Evolutionary conservation across 345 rosid species (phyloP), one percentile per base, ranked within the genome.

Genomic region (Rhizophora apiculata): DNA sequence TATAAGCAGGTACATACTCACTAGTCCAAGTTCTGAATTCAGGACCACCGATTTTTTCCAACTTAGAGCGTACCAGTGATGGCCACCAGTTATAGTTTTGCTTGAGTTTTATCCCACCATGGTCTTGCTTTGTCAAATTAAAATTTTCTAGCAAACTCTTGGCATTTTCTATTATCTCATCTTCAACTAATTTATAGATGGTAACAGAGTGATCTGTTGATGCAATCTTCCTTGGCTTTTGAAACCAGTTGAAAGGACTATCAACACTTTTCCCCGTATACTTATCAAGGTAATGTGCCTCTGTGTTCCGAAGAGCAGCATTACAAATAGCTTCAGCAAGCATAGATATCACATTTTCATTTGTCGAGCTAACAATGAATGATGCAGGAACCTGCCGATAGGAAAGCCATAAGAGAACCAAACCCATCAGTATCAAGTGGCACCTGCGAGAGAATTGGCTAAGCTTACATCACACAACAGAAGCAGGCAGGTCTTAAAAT

Each of bases 1-100:
- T 78, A 76, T 85, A 94, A 20, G 90, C 86, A 13, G 93, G 96
- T 32, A 88, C 64, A 74, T 82, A 81, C 80, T 88, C 97, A 60
- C 82, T 82, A 63, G 83, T 78, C 98, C 96, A 94, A 31, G 78
- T 80, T 81, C 89, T 67, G 79, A 91, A 91, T 69, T 85, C 90
- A 63, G 80, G 66, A 21, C 95, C 98, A 66, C 96, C 96, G 59
- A 85, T 80, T 63, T 78, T 85, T 69, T 89, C 89, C 84, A 91
- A 72, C 80, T 85, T 73, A 34, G 89, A 75, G 34, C 63, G 75
- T 8, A 79, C 68, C 62, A 84, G 78, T 30, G 70, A 74, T 1
- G 77, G 72, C 97, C 97, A 94, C 91, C 91, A 85, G 67, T 62
- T 63, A 71, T 80, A 51, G 72, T 73, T 82, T 15, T 48, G 66